phyloP scores from a whole-genome alignment of 331 rosid species.

The Saraca asoca region DNA sequence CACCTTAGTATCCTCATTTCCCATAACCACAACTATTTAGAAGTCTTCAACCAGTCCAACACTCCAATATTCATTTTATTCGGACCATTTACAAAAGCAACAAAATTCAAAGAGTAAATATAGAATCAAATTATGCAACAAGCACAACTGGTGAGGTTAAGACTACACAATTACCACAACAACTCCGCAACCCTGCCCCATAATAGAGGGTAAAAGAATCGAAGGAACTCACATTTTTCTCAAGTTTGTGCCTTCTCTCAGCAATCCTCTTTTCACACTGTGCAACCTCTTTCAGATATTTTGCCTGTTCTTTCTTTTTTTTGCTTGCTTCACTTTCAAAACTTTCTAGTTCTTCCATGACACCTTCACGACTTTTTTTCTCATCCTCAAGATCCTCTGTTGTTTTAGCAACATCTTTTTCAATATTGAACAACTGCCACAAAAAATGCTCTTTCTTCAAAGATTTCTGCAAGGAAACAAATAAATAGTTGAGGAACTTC shows the following conservation, averaged over 20 bases:
- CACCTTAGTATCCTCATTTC: too few species aligned
- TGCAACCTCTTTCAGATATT: constrained; percentile 67
- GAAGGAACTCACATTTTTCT: constrained; percentile 65
- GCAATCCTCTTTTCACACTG: constrained; percentile 71
- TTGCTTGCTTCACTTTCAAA: constrained; percentile 64
- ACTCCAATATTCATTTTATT: too few species aligned
- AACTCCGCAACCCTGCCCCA: background rate
- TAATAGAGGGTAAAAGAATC: background rate
- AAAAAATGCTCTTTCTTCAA: constrained; percentile 73
- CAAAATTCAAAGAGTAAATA: constrained; percentile 16
- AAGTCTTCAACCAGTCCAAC: too few species aligned
- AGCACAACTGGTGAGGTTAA: constrained; percentile 15
- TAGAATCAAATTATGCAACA: constrained; percentile 21
- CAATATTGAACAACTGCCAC: constrained; percentile 80
- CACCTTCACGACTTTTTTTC: constrained; percentile 56
- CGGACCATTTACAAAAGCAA: constrained; percentile 6
- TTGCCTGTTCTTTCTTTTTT: constrained; percentile 80
- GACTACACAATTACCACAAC: constrained; percentile 2
- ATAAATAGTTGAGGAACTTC: constrained; percentile 23
- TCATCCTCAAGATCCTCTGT: constrained; percentile 73
- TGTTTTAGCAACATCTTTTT: constrained; percentile 62
- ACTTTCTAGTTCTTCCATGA: constrained; percentile 61
- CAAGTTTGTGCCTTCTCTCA: constrained; percentile 72
- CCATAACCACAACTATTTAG: too few species aligned
- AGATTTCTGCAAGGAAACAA: constrained; percentile 65